Evolutionary conservation across 2,329 filamentous ascomycete genomes (phyloP), one percentile per base, ranked within the genome.

Genomic region (Talaromyces amestolkiae): DNA sequence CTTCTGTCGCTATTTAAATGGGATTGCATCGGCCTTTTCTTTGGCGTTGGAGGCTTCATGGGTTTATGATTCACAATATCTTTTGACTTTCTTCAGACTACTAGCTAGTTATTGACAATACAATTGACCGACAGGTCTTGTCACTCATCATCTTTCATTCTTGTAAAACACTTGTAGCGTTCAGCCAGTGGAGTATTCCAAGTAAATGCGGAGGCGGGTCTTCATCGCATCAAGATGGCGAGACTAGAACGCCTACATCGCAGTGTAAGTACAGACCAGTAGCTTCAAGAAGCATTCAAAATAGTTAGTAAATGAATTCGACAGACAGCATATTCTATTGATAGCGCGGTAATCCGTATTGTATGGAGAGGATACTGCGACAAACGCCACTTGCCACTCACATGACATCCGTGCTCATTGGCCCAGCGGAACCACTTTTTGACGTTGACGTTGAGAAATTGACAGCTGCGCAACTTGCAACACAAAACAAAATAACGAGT

Each of bases 41-140:
- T 73, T 73, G 77, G 76, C 76, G 76, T 78, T 77, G 68, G 72
- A 74, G 70, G 72, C 72, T 70, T 74, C 41, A 43, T 41, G 35
- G 41, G 58, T 33, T 61, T 63, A 59, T 39, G 54, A 66, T 61
- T 66, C 53, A 59, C 61, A 49, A 63, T 56, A 33, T 63, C 56
- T 59, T 58, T 45, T 59, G 35, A 45, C 37, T 58, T 59, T 35
- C 35, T 13, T 19, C 19, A 39, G 19, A 56, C 56, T 45, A 59
- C 22, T 59, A 45, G 56, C 15, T 59, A 58, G 35, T 41, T 70
- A 67, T 64, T 58, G 61, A 67, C 65, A 58, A 69, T 66, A 58
- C 59, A 67, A 69, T 60, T 70, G 64, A 67, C 62, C 67, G 70
- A 70, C 71, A 69, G 68, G 70, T 72, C 69, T 68, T 67, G 67